Base-by-base conservation (phyloP, 2,329 filamentous ascomycete genomes). In the Sporothrix curviconia region DNA sequence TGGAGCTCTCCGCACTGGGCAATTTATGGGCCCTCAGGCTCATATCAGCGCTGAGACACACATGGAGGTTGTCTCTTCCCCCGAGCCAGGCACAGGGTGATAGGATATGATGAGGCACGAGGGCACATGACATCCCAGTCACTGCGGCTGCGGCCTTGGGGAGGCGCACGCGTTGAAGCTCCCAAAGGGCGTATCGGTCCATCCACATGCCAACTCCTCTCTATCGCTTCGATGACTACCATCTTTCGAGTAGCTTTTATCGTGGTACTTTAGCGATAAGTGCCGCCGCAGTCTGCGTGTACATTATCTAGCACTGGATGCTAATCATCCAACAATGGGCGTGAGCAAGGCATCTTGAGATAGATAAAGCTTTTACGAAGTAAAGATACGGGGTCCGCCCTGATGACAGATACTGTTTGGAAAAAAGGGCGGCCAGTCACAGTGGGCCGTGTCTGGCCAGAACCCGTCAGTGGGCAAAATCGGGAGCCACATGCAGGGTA, bases 121-220 rank as follows among this genome's bases (percentile, higher is more conserved):
- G 30, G 36, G 37, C 55, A 37, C 55, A 57, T 57, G 55, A 52
- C 55, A 46, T 37, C 11, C 42, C 49, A 46, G 30, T 37, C 30
- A 2, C 36, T 19, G 32, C 15, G 37, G 22, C 47, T 51, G 32
- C 47, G 32, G 22, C 36, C 50, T 42, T 52, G 50, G 36, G 50
- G n/a, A 19, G 36, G 36, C 9, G 36, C 30, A 37, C 17, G 44
- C 30, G 30, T 34, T 17, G 22, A n/a, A 34, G 44, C 5, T 24
- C 46, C 34, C 46, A 14, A 30, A 49, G 17, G 46, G 46, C 46
- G 46, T 36, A n/a, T n/a, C n/a, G n/a, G n/a, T n/a, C n/a, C n/a
- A n/a, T n/a, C n/a, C n/a, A n/a, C n/a, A n/a, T n/a, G n/a, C n/a
- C n/a, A n/a, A n/a, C n/a, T n/a, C n/a, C n/a, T n/a, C n/a, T n/a